Evolutionary conservation across 2,329 filamentous ascomycete genomes (phyloP).

Genomic region (Aspergillus sp.): DNA sequence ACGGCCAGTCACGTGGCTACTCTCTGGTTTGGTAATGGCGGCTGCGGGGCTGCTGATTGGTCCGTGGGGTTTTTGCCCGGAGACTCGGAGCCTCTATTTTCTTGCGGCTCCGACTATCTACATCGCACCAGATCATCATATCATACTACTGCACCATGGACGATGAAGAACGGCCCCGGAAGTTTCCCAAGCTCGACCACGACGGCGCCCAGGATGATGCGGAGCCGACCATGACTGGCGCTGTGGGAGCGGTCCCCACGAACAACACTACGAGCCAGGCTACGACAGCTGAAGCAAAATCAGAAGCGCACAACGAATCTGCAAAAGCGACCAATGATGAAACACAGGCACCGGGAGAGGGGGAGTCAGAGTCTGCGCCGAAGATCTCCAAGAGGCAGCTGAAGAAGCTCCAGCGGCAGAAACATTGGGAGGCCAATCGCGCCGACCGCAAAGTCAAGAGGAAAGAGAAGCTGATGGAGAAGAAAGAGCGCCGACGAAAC

Average conservation of each 20-base stretch:
- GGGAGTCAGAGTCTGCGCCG: conserved; percentile 10
- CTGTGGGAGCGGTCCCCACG: conserved; percentile 13
- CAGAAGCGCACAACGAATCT: conserved; percentile 1
- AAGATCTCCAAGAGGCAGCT: conserved; percentile 78
- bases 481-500: conserved; percentile 49
- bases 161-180: conserved; percentile 53
- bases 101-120: neutral
- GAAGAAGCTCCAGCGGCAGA: conserved; percentile 71
- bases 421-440: conserved; percentile 73
- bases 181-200: conserved; percentile 53
- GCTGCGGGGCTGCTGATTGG: conserved; percentile 29
- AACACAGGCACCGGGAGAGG: neutral
- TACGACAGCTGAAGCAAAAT: neutral
- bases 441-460: conserved; percentile 57
- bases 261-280: conserved; percentile 5
- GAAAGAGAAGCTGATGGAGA: conserved; percentile 55
- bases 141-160: conserved; percentile 42
- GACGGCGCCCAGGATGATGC: conserved; percentile 22
- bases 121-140: too few species aligned
- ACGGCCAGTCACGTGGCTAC: conserved; percentile 25
- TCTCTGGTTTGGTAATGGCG: conserved; percentile 27
- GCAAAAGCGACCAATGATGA: conserved; percentile 7
- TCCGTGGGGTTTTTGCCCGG: conserved; percentile 3
- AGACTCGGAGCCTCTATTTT: neutral
- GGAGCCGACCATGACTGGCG: conserved; percentile 30